Percentiles rank a stretch among this genome's conserved stretches.
These are phyloP conservation scores for Spinacia oleracea DNA, from an alignment of 179 eudicot genomes.

Conservation along the genomic window DNA sequence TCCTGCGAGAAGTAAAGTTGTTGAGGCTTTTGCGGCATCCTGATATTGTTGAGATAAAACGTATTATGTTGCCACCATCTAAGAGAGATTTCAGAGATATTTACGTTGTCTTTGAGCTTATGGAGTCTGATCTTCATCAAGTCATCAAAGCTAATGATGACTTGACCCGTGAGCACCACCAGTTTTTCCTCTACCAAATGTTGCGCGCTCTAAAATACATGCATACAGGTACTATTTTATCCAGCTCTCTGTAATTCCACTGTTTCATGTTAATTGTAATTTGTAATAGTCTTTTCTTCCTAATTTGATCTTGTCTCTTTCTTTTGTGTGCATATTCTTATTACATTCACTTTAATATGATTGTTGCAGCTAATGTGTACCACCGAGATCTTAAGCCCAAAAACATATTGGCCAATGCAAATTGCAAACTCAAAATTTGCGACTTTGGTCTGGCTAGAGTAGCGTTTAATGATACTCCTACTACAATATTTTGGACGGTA, in stretches of 20 bases:
- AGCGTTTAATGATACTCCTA: conserved; percentile 82
- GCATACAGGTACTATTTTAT: conserved; percentile 70
- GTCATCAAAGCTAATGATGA: conserved; percentile 63
- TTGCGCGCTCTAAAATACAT: conserved; percentile 69
- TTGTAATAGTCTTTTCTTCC: background rate
- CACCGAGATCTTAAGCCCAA: conserved; percentile 96
- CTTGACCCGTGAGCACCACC: conserved; percentile 53
- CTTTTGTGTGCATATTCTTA: background rate
- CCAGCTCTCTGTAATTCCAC: background rate
- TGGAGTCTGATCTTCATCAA: conserved; percentile 62
- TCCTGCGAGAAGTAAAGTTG: conserved; percentile 50
- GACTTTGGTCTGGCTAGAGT: conserved; percentile 96
- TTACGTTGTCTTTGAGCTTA: conserved; percentile 56
- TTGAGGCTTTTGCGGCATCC: conserved; percentile 55
- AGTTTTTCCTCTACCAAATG: conserved; percentile 56
- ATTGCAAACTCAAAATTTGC: conserved; percentile 91
- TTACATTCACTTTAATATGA: background rate
- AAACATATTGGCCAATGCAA: conserved; percentile 90
- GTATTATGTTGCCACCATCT: conserved; percentile 56
- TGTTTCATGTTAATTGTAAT: background rate
- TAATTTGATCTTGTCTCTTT: background rate
- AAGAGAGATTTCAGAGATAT: conserved; percentile 52
- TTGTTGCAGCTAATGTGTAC: conserved; percentile 78
- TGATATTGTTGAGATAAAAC: conserved; percentile 56
- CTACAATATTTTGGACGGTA: conserved; percentile 88